Evolutionary conservation across 2,329 filamentous ascomycete species (phyloP).

Genomic region (Fusarium sp.): DNA sequence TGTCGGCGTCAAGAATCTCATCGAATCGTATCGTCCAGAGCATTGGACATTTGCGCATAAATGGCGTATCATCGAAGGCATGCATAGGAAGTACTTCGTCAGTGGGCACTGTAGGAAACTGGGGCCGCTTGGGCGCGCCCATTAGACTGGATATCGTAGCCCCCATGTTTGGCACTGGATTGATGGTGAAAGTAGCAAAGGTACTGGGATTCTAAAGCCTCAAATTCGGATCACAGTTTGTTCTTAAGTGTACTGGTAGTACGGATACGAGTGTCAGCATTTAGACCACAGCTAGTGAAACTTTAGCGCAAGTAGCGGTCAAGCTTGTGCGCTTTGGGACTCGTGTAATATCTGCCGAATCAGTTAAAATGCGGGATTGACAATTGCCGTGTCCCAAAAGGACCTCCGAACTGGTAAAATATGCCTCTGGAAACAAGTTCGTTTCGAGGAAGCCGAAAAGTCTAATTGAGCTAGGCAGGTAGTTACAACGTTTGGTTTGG

Average conservation of each 20-base stretch:
- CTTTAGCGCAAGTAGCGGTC: neutral
- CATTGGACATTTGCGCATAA: slow-evolving; percentile 42
- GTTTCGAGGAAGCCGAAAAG: neutral
- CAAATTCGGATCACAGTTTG: too few species aligned
- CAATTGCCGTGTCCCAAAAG: neutral
- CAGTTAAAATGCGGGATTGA: neutral
- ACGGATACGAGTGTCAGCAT: neutral
- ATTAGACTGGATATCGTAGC: neutral
- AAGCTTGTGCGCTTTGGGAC: neutral
- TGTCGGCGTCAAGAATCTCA: slow-evolving; percentile 51
- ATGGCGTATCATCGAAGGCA: slow-evolving; percentile 46
- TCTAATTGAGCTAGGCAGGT: neutral
- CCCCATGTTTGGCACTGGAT: neutral
- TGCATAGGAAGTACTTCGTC: slow-evolving; percentile 48
- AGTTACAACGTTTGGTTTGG: neutral
- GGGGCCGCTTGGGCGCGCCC: neutral
- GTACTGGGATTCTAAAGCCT: too few species aligned
- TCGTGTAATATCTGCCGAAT: neutral
- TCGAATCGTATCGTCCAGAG: slow-evolving; percentile 32
- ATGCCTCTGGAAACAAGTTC: neutral
- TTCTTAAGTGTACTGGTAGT: neutral
- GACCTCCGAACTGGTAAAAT: too few species aligned
- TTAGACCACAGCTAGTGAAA: neutral
- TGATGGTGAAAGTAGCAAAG: neutral
- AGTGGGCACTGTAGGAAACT: neutral